Evolutionary conservation across 805 yeast genomes (phyloP), one percentile per base, ranked within the genome.

Genomic region (Pichia pseudocactophila): DNA sequence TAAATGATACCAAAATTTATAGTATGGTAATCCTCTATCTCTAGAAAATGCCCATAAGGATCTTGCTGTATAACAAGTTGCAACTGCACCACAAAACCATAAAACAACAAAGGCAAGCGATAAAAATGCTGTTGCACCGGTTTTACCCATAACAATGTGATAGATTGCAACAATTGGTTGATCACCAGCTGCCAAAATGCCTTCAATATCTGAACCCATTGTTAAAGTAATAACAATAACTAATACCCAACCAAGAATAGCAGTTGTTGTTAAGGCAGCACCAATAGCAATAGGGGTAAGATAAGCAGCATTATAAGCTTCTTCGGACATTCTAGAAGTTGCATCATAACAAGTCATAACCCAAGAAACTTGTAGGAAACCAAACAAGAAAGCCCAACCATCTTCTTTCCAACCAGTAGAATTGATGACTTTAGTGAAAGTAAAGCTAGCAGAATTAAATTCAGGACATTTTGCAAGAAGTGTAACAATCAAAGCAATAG

Each of bases 231-330:
- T 65, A 22, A 71, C 76, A 45, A 74, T 63, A 44, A 69, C 62
- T 34, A 73, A 62, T 40, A 66, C 55, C 70, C 75, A 73, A 17
- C 79, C 79, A 31, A 73, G 52, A 30, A 69, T 43, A 53, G 74
- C 71, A 39, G 78, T 73, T 6, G 68, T 65, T 11, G 68, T 53
- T 39, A 74, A 66, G 16, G 80, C 77, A 10, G 74, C 63, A 7
- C 76, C 66, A 40, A 78, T 77, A 9, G 83, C 84, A 45, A 70
- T 56, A 15, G 84, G 83, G 7, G 79, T 75, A 27, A 70, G 64
- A 43, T 61, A 63, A 13, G 73, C 73, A 16, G 84, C 81, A 46
- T 71, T 66, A 43, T 66, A 63, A 44, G 76, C 70, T 53, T 74
- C 78, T 54, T 74, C 80, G 4, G 75, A 64, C 68, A 74, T 71